Base-by-base conservation (phyloP, 2,329 filamentous ascomycete species). In the Sporothrix pseudoabietina region DNA sequence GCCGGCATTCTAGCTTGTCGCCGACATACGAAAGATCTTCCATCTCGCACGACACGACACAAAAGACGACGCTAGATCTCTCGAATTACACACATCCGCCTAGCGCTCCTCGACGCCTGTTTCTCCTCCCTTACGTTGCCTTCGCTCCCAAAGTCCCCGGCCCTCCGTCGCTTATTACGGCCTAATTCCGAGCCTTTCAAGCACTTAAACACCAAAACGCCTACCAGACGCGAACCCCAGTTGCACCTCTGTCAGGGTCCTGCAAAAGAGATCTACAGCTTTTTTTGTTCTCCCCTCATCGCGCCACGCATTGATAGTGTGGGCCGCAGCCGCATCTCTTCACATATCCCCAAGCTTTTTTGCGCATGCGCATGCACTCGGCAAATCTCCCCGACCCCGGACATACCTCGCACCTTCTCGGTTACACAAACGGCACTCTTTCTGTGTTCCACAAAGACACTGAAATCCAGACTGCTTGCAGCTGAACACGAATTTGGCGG, bases 151-250 rank as follows among this genome's bases (percentile, higher is more conserved):
- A 26, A 30, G n/a, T 41, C 47, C 61, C 61, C 68, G 32, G 54
- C 47, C 10, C 59, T 66, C 26, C 71, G 59, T 52, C 70, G 41
- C 59, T 63, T 66, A 59, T 54, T 65, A 66, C 59, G 59, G 32
- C 59, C 71, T 72, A 72, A 55, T 66, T 57, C 71, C 71, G 71
- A 66, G 59, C 41, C 19, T 32, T 44, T 66, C 35, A n/a, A 66
- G 22, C 14, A n/a, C 19, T 30, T 35, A 54, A 19, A 44, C 16
- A 54, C 14, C 57, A 65, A 65, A 10, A 71, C 26, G 41, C 9
- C 32, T 26, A 9, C n/a, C 39, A n/a, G 44, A 19, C 44, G 44
- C 14, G 44, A 49, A 4, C 9, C 41, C 44, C 44, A 12, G 14
- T 12, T 16, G 65, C 41, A 57, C 8, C 22, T 32, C 54, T 49